These are phyloP conservation scores for Lepidium africanum DNA, from an alignment of 345 rosid genomes.

Conservation along the genomic window DNA sequence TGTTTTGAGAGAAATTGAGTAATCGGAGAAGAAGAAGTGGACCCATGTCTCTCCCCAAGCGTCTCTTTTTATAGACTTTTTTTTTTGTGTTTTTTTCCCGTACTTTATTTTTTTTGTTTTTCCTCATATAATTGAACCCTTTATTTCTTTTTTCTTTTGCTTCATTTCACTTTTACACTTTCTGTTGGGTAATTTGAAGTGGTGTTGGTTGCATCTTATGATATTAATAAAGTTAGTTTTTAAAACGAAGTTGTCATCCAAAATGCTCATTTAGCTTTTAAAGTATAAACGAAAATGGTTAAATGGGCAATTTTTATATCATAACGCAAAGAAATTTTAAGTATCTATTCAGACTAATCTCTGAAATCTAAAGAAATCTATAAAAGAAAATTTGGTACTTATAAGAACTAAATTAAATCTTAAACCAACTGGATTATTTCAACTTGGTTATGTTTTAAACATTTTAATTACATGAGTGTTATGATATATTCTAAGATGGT, in stretches of 20 bases:
- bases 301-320: no score
- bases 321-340: no score
- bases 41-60: conserved; percentile 7
- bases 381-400: no score
- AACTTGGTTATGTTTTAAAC: background rate
- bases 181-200: background rate
- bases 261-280: background rate
- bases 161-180: background rate
- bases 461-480: background rate
- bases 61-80: conserved; percentile 14
- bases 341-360: no score
- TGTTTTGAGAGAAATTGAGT: background rate
- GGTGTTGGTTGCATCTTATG: background rate
- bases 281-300: no score
- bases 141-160: background rate
- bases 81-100: background rate
- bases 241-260: no score
- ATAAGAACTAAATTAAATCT: no score
- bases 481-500: background rate
- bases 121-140: background rate
- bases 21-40: background rate
- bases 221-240: no score
- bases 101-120: background rate
- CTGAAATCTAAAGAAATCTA: no score
- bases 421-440: no score